Conservation (phyloP, 306 rosid genomes). For the Dryas octopetala region DNA sequence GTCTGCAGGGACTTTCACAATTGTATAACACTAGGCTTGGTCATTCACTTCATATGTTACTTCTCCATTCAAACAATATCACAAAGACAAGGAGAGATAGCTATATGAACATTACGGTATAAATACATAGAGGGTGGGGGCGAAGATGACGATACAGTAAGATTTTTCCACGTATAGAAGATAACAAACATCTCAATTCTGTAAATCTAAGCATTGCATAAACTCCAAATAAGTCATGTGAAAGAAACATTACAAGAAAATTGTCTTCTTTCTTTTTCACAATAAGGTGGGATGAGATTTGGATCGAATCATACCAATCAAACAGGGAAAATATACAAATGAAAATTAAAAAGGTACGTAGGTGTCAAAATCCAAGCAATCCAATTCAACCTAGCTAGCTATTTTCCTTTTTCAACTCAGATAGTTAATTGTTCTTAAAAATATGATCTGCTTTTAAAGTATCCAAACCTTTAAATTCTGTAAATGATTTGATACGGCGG, state of each 20-base stretch:
- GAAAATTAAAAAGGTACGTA: background rate
- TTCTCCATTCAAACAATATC: conserved; percentile 60
- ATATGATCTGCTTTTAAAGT: conserved; percentile 10
- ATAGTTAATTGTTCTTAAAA: background rate
- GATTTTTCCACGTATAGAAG: background rate
- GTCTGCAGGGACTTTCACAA: conserved; percentile 60
- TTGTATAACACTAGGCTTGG: conserved; percentile 69
- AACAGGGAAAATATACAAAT: background rate
- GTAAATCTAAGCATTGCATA: background rate
- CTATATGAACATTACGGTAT: conserved; percentile 13
- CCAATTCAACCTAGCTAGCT: background rate
- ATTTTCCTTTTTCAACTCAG: background rate
- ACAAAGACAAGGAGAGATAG: conserved; percentile 17
- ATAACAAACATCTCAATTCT: conserved; percentile 17
- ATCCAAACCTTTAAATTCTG: conserved; percentile 69
- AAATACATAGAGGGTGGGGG: background rate
- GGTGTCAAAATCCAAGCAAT: background rate
- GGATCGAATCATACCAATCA: background rate
- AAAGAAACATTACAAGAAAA: background rate
- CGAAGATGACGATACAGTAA: background rate
- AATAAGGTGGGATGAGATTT: background rate
- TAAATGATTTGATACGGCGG: conserved; percentile 59
- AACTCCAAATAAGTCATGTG: background rate
- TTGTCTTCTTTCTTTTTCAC: background rate
- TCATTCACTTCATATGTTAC: conserved; percentile 86